Evolutionary conservation across 2,329 filamentous ascomycete species (phyloP).

Genomic region (Sphaceloma murrayae): DNA sequence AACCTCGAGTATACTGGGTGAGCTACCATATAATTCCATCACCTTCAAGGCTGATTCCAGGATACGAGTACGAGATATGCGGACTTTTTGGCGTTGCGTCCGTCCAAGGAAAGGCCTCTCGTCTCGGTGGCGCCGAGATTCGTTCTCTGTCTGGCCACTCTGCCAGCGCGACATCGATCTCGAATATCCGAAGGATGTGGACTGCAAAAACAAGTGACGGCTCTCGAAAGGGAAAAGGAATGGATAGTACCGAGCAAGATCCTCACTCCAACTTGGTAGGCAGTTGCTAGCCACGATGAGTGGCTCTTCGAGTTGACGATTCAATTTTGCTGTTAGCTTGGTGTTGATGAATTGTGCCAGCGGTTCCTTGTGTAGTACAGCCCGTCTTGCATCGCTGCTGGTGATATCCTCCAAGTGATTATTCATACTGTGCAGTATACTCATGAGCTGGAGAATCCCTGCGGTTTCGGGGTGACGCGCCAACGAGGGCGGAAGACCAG

Average conservation of each 20-base stretch:
- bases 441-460: conserved; percentile 76
- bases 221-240: conserved; percentile 99
- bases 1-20: conserved; percentile 88
- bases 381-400: conserved; percentile 60
- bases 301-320: conserved; percentile 91
- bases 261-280: conserved; percentile 90
- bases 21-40: conserved; percentile 97
- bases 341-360: conserved; percentile 95
- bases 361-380: conserved; percentile 69
- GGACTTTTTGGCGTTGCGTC: conserved; percentile 92
- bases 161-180: conserved; percentile 98
- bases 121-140: conserved; percentile 69
- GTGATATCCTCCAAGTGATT: conserved; percentile 87
- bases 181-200: conserved; percentile 95
- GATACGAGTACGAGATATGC: conserved; percentile 88
- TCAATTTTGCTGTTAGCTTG: conserved; percentile 94
- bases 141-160: conserved; percentile 73
- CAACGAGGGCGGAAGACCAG: conserved; percentile 65
- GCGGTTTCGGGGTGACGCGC: conserved; percentile 75
- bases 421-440: conserved; percentile 86
- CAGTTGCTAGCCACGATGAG: conserved; percentile 96
- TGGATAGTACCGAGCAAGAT: conserved; percentile 83
- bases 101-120: conserved; percentile 85
- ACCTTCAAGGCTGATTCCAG: conserved; percentile 95
- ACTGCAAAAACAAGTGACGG: conserved; percentile 90